Evolutionary conservation across 176 grass and related monocot genomes (phyloP), one percentile per base, ranked within the genome.

Genomic region (Aechmea fasciata): DNA sequence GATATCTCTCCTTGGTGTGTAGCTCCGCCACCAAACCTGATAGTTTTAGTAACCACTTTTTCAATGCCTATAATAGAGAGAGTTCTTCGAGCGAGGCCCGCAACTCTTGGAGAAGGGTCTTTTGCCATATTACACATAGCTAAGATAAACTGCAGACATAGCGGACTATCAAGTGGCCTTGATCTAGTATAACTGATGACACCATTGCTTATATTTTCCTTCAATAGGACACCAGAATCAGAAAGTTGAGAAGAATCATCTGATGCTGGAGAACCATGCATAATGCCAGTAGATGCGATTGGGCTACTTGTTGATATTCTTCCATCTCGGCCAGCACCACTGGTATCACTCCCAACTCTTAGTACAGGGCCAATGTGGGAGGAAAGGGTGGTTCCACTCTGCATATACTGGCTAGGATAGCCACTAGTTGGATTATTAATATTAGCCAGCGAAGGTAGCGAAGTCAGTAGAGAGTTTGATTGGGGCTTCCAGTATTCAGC

Each of bases 241-340:
- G 93, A 97, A 78, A 83, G 86, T 66, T 90, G 93, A 25, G 93
- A 97, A 70, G 86, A 97, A 84, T 89, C 83, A 87, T 97, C 89
- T 71, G 93, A 97, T 66, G 84, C 83, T 52, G 93, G 93, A 61
- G 93, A 97, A 26, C 86, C 85, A 83, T 87, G 82, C 86, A 99
- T 79, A 28, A 90, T 85, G 18, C 84, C 79, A 71, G 64, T 87
- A 69, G 83, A 84, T 64, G 73, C 73, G 49, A 85, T 82, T 0
- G 89, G 89, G 70, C 76, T 91, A 75, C 86, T 93, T 48, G 77
- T 86, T 73, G 77, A 93, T 52, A 86, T 80, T 77, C 85, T 91
- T 69, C 85, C 85, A 83, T 88, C 89, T 54, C 76, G 79, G 41
- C 79, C 82, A 57, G 82, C 64, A 70, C 77, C 83, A 61, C 57